Evolutionary conservation across 2,329 filamentous ascomycete species (phyloP), one percentile per base, ranked within the genome.

Genomic region (Trichoderma cornu-damae): DNA sequence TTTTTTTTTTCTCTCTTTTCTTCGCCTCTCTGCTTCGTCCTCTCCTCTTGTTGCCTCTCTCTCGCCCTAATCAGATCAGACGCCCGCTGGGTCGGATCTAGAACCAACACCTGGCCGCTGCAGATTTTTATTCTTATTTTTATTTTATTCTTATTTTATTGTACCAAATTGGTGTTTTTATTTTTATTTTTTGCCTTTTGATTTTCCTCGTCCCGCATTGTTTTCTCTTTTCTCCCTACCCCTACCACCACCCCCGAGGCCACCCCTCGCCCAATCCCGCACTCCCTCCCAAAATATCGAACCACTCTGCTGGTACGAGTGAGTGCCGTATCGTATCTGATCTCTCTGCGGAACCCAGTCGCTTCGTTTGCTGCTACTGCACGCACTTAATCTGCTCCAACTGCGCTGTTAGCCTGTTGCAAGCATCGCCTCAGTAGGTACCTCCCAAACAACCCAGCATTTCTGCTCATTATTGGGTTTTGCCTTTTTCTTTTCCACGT

Each of bases 221-320:
- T 59, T 54, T 32, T 50, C 43, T 56, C 57, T 59, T 52, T 44
- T 44, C 44, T 54, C 51, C 40, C 30, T 35, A 52, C 30, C 57
- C 57, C 57, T 59, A 53, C 51, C 42, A 49, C 34, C 43, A 56
- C 43, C 50, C 57, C 50, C 28, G 4, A 38, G 9, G n/a, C 22
- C 16, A 49, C 52, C 28, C 43, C 28, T 48, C 56, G 32, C 43
- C 49, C 42, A 66, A 66, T 61, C 64, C 66, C 65, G 63, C 64
- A 53, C 56, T 48, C 57, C 51, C 38, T 50, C 28, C 38, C 24
- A 55, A n/a, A n/a, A n/a, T n/a, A n/a, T n/a, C 64, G 63, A 68
- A 67, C 64, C 66, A 63, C 54, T 59, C 62, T 64, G 60, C 61
- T 68, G 64, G 64, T 63, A 67, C 65, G 59, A 30, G 28, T 28